Evolutionary conservation across 2,329 filamentous ascomycete genomes (phyloP), one percentile per base, ranked within the genome.

Genomic region (Sordariomycetes sp.): DNA sequence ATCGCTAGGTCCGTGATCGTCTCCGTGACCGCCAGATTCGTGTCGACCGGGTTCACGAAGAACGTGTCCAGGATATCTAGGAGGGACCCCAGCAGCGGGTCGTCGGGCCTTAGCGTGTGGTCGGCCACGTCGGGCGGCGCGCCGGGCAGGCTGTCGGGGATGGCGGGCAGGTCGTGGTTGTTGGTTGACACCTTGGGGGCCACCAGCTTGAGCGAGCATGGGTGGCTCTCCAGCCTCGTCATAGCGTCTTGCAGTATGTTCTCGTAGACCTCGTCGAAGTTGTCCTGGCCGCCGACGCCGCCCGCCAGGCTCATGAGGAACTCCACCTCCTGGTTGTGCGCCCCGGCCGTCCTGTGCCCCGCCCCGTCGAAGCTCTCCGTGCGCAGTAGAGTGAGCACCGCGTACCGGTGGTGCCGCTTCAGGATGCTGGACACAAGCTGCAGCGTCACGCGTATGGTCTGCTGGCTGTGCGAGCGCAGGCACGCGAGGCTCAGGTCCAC

Each of bases 401-500:
- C 90, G 71, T 97, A 96, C 51, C 85, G 83, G 69, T 96, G 92
- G 69, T 97, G 93, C 63, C 90, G 85, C 68, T 87, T 87, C 59
- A 97, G 77, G 62, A 99, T 89, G 12, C 90, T 86, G 3, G 90
- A 93, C 18, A 96, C 81, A 7, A 99, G 79, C 64, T 93, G 91
- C 53, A 99, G 77, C 0, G 93, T 96, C 12, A 95, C 90, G 62
- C 90, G 85, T 18, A 96, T 87, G 1, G 94, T 97, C 68, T 97
- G 92, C 57, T 88, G 82, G 65, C 94, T 97, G 52, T 81, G 79
- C 0, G 94, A 97, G 59, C 85, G 81, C 28, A 97, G 76, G 66
- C 92, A 96, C 40, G 91, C 89, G 2, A 95, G 78, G 34, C 96
- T 87, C 14, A 99, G 80, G 72, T 99, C 94, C 25, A 95, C 89